These are phyloP conservation scores for Podospora pseudopauciseta DNA, from an alignment of 495 filamentous ascomycete species.

Conservation along the genomic window DNA sequence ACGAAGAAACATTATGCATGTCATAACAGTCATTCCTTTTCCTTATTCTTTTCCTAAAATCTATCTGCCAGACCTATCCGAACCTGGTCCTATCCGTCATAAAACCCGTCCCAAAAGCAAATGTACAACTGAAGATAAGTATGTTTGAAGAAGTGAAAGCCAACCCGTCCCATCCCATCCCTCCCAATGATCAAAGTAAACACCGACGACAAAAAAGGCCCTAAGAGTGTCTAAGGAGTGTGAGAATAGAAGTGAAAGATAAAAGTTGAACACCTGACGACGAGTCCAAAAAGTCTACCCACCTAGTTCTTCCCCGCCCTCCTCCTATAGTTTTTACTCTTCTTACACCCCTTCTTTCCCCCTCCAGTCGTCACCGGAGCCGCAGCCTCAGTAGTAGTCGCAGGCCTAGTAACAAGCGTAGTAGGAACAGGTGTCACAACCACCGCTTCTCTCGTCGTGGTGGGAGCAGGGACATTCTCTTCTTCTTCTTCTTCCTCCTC, in stretches of 20 bases:
- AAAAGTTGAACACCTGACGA: background rate
- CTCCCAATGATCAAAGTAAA: background rate
- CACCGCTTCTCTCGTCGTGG: background rate
- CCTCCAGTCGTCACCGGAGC: background rate
- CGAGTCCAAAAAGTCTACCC: background rate
- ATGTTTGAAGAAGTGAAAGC: background rate
- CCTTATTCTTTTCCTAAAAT: background rate
- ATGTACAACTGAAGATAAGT: background rate
- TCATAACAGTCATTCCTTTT: background rate
- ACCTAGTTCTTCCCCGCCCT: background rate
- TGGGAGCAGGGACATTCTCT: background rate
- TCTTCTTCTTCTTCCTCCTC: background rate
- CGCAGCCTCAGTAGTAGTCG: background rate
- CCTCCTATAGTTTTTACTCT: background rate
- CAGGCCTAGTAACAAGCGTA: background rate
- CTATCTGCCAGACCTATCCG: background rate
- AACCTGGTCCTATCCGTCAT: background rate
- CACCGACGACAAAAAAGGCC: background rate
- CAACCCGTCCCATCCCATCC: background rate
- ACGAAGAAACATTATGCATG: background rate
- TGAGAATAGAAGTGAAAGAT: conserved; percentile 11
- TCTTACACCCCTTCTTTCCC: background rate
- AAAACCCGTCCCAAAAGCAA: background rate
- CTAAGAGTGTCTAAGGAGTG: conserved; percentile 3
- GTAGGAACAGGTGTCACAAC: background rate